These are phyloP conservation scores for Phytophthora palmivora DNA, from an alignment of 352 stramenopile genomes.

Conservation along the genomic window DNA sequence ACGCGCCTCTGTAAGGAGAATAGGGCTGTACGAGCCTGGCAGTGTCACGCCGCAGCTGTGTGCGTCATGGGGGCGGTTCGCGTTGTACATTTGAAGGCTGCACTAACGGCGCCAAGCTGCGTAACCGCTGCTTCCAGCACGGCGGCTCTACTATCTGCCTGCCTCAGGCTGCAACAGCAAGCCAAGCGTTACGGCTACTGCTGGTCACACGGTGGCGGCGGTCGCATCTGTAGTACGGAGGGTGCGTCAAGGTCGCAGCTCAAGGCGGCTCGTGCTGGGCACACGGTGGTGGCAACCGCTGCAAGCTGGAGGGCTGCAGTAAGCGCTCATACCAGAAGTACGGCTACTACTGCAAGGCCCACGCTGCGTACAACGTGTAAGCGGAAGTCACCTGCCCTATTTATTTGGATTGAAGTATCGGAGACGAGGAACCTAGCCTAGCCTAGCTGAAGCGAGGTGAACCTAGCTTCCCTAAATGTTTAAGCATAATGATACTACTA, in stretches of 20 bases:
- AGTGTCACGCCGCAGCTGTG: slow-evolving; percentile 62
- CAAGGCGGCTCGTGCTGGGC: slow-evolving; percentile 80
- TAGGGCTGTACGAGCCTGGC: slow-evolving; percentile 72
- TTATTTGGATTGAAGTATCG: slow-evolving; percentile 33
- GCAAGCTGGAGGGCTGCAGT: slow-evolving; percentile 65
- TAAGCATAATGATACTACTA: slow-evolving; percentile 14
- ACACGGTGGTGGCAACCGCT: slow-evolving; percentile 81
- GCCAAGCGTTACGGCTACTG: slow-evolving; percentile 87
- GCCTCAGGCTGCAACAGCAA: slow-evolving; percentile 63
- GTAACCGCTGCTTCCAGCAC: slow-evolving; percentile 84
- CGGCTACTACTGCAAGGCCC: slow-evolving; percentile 72
- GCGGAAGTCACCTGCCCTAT: slow-evolving; percentile 19
- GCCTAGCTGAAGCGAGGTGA: slow-evolving; percentile 4
- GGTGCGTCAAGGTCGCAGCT: slow-evolving; percentile 71
- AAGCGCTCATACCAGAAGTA: slow-evolving; percentile 83
- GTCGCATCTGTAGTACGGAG: slow-evolving; percentile 65
- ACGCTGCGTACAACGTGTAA: slow-evolving; percentile 49
- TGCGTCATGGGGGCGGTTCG: slow-evolving; percentile 65
- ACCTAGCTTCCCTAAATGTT: slow-evolving; percentile 22
- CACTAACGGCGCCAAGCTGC: slow-evolving; percentile 75
- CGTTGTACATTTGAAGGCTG: slow-evolving; percentile 64
- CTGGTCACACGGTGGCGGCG: slow-evolving; percentile 82
- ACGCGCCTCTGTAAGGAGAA: slow-evolving; percentile 68
- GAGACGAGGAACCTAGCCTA: slow-evolving; percentile 18
- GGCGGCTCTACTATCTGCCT: slow-evolving; percentile 75